Evolutionary conservation across 441 rosid genomes (phyloP).

Genomic region (Codiaeum variegatum): DNA sequence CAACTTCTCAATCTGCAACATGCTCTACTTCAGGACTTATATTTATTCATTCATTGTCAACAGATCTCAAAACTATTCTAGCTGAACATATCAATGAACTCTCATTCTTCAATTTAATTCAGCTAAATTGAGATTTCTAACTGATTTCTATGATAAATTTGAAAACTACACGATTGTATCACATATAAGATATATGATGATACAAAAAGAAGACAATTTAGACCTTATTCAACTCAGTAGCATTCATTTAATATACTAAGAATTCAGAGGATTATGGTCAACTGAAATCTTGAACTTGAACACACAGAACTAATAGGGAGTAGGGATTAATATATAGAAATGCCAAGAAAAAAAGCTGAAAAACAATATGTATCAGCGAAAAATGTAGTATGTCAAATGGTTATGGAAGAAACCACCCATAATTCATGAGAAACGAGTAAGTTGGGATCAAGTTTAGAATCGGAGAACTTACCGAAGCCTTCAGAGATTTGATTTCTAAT

Average conservation of each 20-base stretch:
- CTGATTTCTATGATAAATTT: not conserved
- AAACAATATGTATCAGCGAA: not conserved
- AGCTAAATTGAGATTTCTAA: not conserved
- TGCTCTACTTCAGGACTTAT: slow-evolving; percentile 14
- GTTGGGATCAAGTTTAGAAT: slow-evolving; percentile 6
- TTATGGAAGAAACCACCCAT: slow-evolving; percentile 8
- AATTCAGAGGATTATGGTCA: not conserved
- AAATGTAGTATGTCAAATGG: slow-evolving; percentile 2
- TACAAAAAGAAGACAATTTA: not conserved
- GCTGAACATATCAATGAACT: not conserved
- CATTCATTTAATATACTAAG: not conserved
- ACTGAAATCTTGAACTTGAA: not conserved
- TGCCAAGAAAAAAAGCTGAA: not conserved
- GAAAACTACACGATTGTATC: not conserved
- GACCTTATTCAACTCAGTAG: not conserved
- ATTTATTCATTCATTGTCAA: not conserved
- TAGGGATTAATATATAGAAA: not conserved
- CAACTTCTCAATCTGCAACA: slow-evolving; percentile 72
- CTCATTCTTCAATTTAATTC: not conserved
- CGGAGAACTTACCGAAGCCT: slow-evolving; percentile 46
- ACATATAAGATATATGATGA: not conserved
- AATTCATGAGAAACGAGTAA: not conserved
- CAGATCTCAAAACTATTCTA: not conserved
- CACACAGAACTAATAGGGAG: not conserved
- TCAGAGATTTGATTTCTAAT: slow-evolving; percentile 64